Evolutionary conservation across 2,329 filamentous ascomycete genomes (phyloP), one percentile per base, ranked within the genome.

Genomic region (Pseudomassariella vexata): DNA sequence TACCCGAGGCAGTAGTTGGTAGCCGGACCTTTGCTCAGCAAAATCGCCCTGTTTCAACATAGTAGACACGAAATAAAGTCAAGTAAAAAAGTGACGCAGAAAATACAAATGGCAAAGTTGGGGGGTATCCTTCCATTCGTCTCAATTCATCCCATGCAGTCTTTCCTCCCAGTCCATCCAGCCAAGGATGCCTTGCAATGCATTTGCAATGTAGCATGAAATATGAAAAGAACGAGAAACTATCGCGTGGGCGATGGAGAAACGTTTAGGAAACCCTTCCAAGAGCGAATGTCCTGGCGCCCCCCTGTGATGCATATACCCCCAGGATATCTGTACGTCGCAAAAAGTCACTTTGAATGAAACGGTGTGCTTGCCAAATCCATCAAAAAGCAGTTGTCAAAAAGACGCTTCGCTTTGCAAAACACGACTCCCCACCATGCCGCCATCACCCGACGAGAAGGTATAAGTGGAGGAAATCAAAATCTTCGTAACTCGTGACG

Each of bases 401-500:
- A 44, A 42, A 41, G 47, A 47, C 43, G 45, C 47, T 52, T 46
- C 40, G 32, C 37, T 44, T 44, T 40, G 40, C 39, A 39, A 45
- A 44, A 43, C 39, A 45, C 39, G 42, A 48, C 44, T 42, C 46
- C n/a, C 48, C 46, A 44, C 46, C 46, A 49, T 51, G 47, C 40
- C 40, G 43, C 43, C 37, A 39, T 40, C 40, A 38, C 41, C 42
- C 37, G 34, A 47, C 40, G 28, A 34, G 29, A 28, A 34, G 32
- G 32, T 34, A 52, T 52, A 50, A 37, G 38, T 42, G 38, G 34
- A 35, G 45, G 41, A 47, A 50, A 49, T 48, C 45, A 45, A 48
- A 46, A 32, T 46, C 38, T 37, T 55, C 52, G 47, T 56, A 52
- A 55, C 48, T 56, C 52, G 45, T 57, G 47, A 59, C 40, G 38